phyloP scores from a whole-genome alignment of 306 rosid species.

The Nissolia schottii region DNA sequence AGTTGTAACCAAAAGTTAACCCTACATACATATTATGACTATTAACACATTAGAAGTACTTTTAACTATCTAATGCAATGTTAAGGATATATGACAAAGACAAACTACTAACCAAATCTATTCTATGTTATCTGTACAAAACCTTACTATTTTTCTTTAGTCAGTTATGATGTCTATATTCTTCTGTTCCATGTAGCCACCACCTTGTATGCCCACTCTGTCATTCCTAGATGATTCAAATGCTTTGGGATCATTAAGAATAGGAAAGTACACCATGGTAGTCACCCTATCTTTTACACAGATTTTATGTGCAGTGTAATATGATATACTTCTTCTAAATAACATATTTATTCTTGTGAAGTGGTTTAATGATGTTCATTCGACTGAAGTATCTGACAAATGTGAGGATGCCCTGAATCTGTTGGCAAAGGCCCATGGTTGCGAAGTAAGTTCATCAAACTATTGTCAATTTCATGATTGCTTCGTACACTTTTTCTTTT shows the following conservation, averaged over 20 bases:
- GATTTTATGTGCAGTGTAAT: slow-evolving; percentile 1
- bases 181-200: slow-evolving; percentile 46
- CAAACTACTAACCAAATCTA: neutral
- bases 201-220: slow-evolving; percentile 76
- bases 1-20: no score
- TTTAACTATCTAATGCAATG: neutral
- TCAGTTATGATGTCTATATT: slow-evolving; percentile 18
- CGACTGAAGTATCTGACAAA: slow-evolving; percentile 72
- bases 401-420: slow-evolving; percentile 74
- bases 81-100: neutral
- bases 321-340: slow-evolving; percentile 19
- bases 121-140: neutral
- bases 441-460: slow-evolving; percentile 60
- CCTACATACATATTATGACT: neutral
- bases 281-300: neutral
- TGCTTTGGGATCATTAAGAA: slow-evolving; percentile 60
- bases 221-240: slow-evolving; percentile 45
- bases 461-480: neutral
- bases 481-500: slow-evolving; percentile 4
- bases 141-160: neutral
- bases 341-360: slow-evolving; percentile 35
- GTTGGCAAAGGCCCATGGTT: slow-evolving; percentile 61
- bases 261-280: slow-evolving; percentile 85
- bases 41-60: neutral
- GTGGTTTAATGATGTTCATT: slow-evolving; percentile 89